A percentile compares a stretch with the other conserved stretches of the same genome.
These are phyloP conservation scores for Fusarium anguioides DNA, from an alignment of 2,329 filamentous ascomycete genomes.

Conservation along the genomic window DNA sequence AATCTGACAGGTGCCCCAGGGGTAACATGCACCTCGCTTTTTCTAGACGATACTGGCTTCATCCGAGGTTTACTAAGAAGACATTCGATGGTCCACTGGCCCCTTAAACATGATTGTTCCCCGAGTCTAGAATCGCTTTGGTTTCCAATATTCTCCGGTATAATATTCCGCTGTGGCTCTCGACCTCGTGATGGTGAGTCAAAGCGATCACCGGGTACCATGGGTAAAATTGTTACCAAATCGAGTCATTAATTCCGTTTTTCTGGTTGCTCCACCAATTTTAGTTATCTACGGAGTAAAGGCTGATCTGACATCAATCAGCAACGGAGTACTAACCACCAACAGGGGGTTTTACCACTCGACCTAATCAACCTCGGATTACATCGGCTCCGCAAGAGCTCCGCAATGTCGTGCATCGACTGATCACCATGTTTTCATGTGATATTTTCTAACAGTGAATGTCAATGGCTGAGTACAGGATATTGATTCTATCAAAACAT, in stretches of 20 bases:
- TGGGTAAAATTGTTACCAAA: neutral
- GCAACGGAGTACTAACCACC: constrained; percentile 3
- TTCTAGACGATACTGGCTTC: neutral
- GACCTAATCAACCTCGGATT: constrained; percentile 6
- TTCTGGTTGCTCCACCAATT: neutral
- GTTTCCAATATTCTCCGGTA: neutral
- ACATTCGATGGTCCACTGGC: neutral
- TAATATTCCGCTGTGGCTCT: neutral
- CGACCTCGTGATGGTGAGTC: neutral
- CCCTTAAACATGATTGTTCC: neutral
- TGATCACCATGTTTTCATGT: neutral
- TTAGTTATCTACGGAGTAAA: neutral
- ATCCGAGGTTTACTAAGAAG: constrained; percentile 5
- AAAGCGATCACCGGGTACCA: neutral
- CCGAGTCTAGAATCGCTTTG: neutral
- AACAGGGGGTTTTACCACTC: neutral
- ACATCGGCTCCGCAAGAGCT: neutral
- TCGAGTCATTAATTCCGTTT: constrained; percentile 17
- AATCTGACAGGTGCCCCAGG: neutral
- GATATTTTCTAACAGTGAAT: neutral
- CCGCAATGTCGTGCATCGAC: neutral
- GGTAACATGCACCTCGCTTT: neutral
- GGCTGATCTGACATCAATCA: neutral
- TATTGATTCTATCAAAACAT: no score
- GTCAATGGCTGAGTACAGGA: neutral